Evolutionary conservation across 257 asterid species (phyloP), one percentile per base, ranked within the genome.

Genomic region (Solanum peruvianum): DNA sequence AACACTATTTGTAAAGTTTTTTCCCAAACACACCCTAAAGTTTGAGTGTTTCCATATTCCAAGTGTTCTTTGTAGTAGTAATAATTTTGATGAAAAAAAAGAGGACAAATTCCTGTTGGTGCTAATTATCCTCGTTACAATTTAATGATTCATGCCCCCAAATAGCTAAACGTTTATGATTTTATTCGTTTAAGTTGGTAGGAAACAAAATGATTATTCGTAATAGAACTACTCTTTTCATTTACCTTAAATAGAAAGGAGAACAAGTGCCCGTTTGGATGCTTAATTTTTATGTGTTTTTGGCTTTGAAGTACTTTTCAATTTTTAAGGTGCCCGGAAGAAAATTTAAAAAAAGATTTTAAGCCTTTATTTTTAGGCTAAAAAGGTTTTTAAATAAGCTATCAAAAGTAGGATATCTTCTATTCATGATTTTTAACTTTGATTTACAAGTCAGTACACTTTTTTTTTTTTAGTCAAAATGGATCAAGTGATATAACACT

Each of bases 181-280:
- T 80, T 80, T n/a, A 18, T 47, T 9, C 6, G 6, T 15, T 44
- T 15, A 78, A 44, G 62, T 21, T 78, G 52, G 64, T 78, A 33
- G 64, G 66, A 78, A 78, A 78, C 41, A 78, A 77, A 78, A 78
- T 80, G 44, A 80, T 80, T 47, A 29, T 80, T 41, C 69, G 21
- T 47, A 80, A 47, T 29, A 49, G 35, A 16, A 45, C 83, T 77
- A 9, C 15, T 7, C 62, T 14, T 44, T 44, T 44, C 64, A 5
- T 77, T 77, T 15, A 15, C 62, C 83, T n/a, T 14, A 62, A 62
- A n/a, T 62, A 4, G 31, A 62, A 62, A 62, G 70, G 70, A 62
- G 16, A 62, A 62, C 4, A 62, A 39, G 42, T 39, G 42, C 9
- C 41, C 42, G 9, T 39, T 39, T 39, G 42, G 42, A 39, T 39